Conservation (phyloP, 2,329 filamentous ascomycete genomes). For the Xylariaceae sp. region DNA sequence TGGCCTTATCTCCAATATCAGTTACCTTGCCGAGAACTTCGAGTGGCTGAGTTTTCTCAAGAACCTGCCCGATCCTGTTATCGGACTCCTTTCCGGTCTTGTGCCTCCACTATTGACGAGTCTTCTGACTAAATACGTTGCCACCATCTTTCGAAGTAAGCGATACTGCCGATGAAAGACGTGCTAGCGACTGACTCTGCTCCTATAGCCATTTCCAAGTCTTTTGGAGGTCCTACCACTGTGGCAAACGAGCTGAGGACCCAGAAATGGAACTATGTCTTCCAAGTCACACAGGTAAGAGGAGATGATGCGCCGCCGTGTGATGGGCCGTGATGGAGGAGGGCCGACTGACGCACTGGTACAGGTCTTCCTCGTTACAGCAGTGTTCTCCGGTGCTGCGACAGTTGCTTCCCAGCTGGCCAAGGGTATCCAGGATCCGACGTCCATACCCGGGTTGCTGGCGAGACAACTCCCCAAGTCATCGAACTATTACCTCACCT, state of each 20-base stretch:
- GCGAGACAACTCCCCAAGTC: slow-evolving; percentile 60
- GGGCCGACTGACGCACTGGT: slow-evolving; percentile 2
- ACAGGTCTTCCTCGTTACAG: slow-evolving; percentile 80
- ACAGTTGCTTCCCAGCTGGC: slow-evolving; percentile 25
- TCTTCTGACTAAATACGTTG: slow-evolving; percentile 77
- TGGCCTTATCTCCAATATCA: slow-evolving; percentile 78
- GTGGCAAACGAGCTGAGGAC: slow-evolving; percentile 70
- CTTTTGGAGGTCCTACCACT: slow-evolving; percentile 64
- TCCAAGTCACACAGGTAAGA: slow-evolving; percentile 57
- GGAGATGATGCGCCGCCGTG: neutral
- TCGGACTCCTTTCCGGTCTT: slow-evolving; percentile 77
- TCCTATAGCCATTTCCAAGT: slow-evolving; percentile 56
- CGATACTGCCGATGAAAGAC: neutral
- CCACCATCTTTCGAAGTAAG: slow-evolving; percentile 66
- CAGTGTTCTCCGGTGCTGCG: slow-evolving; percentile 59
- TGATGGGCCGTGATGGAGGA: neutral
- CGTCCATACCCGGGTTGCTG: slow-evolving; percentile 43
- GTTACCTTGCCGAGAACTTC: slow-evolving; percentile 58
- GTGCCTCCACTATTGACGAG: slow-evolving; percentile 75
- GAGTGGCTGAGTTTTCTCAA: slow-evolving; percentile 70
- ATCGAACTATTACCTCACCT: slow-evolving; percentile 73
- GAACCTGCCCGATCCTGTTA: slow-evolving; percentile 60
- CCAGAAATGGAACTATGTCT: slow-evolving; percentile 75
- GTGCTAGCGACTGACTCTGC: neutral
- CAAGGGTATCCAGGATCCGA: slow-evolving; percentile 24